phyloP scores from a whole-genome alignment of 257 asterid genomes.

The Nicotiana noctiflora region DNA sequence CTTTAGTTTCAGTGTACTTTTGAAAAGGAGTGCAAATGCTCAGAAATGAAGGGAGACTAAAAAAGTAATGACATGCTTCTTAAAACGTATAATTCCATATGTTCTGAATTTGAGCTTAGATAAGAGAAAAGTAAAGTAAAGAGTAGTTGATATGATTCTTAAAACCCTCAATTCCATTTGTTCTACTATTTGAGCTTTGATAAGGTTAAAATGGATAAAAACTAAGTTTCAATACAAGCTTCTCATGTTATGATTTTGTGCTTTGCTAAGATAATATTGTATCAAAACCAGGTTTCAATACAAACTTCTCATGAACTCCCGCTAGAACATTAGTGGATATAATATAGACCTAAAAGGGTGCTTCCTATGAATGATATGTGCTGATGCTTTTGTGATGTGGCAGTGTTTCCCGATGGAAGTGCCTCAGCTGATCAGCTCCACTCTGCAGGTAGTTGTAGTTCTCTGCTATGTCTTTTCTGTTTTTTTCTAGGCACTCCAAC shows the following conservation, averaged over 20 bases:
- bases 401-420: slow-evolving; percentile 92
- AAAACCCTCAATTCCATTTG: neutral
- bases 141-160: neutral
- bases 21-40: neutral
- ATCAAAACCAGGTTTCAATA: neutral
- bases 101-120: slow-evolving; percentile 1
- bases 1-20: neutral
- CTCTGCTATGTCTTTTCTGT: slow-evolving; percentile 7
- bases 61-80: neutral
- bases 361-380: neutral
- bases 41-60: neutral
- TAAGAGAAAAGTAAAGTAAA: neutral
- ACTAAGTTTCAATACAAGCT: neutral
- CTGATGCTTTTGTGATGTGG: slow-evolving; percentile 24
- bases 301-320: neutral
- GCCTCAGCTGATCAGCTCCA: slow-evolving; percentile 73
- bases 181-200: neutral
- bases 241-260: neutral
- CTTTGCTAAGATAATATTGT: neutral
- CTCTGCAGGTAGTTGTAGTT: slow-evolving; percentile 51
- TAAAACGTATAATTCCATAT: neutral
- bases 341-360: neutral
- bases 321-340: neutral
- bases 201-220: neutral
- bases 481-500: neutral